Conservation (phyloP, 192 early-diverging fungal genomes). For the Irineochytrium annulatum region DNA sequence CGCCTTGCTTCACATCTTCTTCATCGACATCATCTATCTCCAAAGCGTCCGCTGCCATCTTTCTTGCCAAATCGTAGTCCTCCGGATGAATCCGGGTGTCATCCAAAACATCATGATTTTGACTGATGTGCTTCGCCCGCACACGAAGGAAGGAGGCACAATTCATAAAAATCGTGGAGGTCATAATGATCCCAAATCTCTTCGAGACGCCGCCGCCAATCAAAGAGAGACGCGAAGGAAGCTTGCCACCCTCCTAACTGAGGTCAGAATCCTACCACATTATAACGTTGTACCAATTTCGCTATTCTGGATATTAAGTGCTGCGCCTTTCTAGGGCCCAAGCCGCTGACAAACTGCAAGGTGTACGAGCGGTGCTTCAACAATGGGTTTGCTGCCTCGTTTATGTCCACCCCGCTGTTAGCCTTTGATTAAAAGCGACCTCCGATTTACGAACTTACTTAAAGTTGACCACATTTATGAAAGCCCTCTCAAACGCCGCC, state of each 20-base stretch:
- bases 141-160: slow-evolving; percentile 89
- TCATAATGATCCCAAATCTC: slow-evolving; percentile 52
- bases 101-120: slow-evolving; percentile 74
- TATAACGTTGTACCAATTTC: slow-evolving; percentile 15
- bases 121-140: slow-evolving; percentile 50
- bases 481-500: slow-evolving; percentile 71
- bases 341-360: slow-evolving; percentile 87
- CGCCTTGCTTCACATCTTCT: slow-evolving; percentile 49
- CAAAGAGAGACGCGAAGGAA: slow-evolving; percentile 70
- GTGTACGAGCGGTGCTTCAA: slow-evolving; percentile 56
- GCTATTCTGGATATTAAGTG: slow-evolving; percentile 63
- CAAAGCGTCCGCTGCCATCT: slow-evolving; percentile 94
- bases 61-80: slow-evolving; percentile 90
- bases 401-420: slow-evolving; percentile 82
- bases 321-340: slow-evolving; percentile 90
- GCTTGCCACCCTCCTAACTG: slow-evolving; percentile 31
- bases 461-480: slow-evolving; percentile 79
- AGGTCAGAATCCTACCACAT: neutral
- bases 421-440: neutral
- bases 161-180: slow-evolving; percentile 79
- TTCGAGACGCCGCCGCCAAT: too few species aligned
- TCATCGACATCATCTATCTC: slow-evolving; percentile 67
- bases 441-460: slow-evolving; percentile 14
- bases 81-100: slow-evolving; percentile 93
- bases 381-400: slow-evolving; percentile 60